phyloP scores from a whole-genome alignment of 2,329 filamentous ascomycete species.

The Colletotrichum sp. region DNA sequence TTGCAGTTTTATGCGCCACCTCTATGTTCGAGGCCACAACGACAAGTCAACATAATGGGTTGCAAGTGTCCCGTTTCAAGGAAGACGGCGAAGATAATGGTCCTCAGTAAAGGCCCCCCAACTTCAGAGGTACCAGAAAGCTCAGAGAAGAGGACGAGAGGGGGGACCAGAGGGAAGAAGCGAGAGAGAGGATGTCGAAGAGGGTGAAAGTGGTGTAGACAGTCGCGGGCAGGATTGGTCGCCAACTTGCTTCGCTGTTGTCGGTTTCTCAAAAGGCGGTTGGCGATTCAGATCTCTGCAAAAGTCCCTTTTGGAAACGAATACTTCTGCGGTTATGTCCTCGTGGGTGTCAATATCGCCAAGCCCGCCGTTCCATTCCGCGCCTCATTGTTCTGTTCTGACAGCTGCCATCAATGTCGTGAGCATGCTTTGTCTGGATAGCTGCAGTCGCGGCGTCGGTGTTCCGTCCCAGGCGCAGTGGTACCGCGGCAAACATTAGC shows the following conservation, averaged over 20 bases:
- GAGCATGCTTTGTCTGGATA: neutral
- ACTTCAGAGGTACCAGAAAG: neutral
- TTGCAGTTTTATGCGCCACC: constrained; percentile 2
- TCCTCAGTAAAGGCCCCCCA: neutral
- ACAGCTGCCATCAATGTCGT: neutral
- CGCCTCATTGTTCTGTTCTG: neutral
- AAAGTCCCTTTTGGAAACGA: neutral
- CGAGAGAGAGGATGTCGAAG: neutral
- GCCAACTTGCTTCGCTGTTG: neutral
- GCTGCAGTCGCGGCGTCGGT: neutral
- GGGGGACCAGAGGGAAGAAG: neutral
- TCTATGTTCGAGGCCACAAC: neutral
- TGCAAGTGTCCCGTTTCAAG: neutral
- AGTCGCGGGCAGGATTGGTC: neutral
- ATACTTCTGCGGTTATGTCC: neutral
- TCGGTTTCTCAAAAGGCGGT: neutral
- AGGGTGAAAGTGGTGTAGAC: neutral
- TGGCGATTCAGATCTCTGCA: neutral
- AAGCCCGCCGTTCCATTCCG: neutral
- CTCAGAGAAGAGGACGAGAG: neutral
- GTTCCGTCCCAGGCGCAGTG: neutral
- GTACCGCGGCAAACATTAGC: neutral
- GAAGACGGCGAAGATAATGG: neutral
- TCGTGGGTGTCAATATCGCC: neutral
- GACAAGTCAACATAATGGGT: neutral